Evolutionary conservation across 257 asterid genomes (phyloP).

Genomic region (Apocynum venetum): DNA sequence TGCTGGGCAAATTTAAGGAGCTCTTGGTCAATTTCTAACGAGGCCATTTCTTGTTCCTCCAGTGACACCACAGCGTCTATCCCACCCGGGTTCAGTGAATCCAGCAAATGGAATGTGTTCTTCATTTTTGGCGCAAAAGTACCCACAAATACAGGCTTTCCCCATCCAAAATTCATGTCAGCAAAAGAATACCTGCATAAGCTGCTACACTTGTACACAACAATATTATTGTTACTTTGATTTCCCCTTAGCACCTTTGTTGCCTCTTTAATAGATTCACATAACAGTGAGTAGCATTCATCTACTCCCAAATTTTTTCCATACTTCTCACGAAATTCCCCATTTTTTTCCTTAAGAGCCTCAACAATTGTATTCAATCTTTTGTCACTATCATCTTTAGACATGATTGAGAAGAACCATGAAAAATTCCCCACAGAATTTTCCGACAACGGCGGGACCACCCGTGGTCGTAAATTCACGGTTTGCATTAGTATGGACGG

Average conservation of each 20-base stretch:
- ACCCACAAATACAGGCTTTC: conserved; percentile 14
- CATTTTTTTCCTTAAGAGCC: background rate
- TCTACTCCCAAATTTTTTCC: background rate
- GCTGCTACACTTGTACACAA: background rate
- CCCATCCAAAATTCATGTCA: conserved; percentile 23
- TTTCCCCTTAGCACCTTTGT: background rate
- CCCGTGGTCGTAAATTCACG: conserved; percentile 15
- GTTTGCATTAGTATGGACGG: background rate
- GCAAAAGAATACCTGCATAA: background rate
- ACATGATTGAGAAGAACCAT: background rate
- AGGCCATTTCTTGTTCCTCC: conserved; percentile 10
- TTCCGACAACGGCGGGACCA: conserved; percentile 12
- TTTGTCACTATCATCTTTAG: background rate
- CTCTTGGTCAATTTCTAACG: conserved; percentile 1
- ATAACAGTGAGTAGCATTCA: background rate
- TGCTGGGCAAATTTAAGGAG: background rate
- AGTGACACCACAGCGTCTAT: conserved; percentile 17
- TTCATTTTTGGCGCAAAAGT: background rate
- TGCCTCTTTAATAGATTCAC: background rate
- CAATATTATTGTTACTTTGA: background rate
- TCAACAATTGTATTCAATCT: background rate
- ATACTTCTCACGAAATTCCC: background rate
- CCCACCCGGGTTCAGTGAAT: conserved; percentile 1
- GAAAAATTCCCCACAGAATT: conserved; percentile 7
- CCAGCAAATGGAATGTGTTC: conserved; percentile 8